Conservation (phyloP, 306 rosid species). For the Hippophae gyantsensis region DNA sequence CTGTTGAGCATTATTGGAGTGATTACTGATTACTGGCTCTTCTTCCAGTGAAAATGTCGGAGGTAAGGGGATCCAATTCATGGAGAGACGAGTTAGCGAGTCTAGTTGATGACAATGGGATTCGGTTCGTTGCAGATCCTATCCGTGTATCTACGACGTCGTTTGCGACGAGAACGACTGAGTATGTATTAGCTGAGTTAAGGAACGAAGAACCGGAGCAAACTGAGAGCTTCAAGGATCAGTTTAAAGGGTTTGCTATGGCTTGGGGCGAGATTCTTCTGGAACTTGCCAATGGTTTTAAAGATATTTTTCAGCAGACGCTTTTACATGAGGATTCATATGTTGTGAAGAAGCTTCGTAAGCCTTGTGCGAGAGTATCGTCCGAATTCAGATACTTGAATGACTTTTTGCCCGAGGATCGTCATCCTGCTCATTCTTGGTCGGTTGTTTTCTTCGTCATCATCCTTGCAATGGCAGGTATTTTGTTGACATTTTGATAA, state of each 20-base stretch:
- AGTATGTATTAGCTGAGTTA: constrained; percentile 10
- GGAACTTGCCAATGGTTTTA: constrained; percentile 74
- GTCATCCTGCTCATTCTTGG: constrained; percentile 90
- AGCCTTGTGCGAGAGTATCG: constrained; percentile 55
- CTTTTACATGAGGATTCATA: constrained; percentile 56
- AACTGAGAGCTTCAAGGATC: constrained; percentile 70
- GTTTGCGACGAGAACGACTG: constrained; percentile 23
- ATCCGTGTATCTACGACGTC: constrained; percentile 27
- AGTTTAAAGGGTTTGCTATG: constrained; percentile 62
- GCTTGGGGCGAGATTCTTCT: constrained; percentile 84
- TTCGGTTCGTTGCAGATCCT: constrained; percentile 40
- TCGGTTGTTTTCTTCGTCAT: constrained; percentile 61
- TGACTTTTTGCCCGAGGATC: constrained; percentile 89
- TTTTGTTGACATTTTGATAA: neutral
- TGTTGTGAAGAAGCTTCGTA: constrained; percentile 40
- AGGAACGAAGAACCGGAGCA: constrained; percentile 28
- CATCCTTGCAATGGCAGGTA: constrained; percentile 73
- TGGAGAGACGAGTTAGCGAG: constrained; percentile 68
- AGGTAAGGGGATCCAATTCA: constrained; percentile 34
- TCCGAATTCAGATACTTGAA: constrained; percentile 62
- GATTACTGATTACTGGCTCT: neutral
- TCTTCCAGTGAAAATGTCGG: constrained; percentile 43
- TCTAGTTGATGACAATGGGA: constrained; percentile 40
- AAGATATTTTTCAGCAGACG: constrained; percentile 70
- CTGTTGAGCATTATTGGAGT: constrained; percentile 5